A percentile compares a stretch with the other conserved stretches of the same genome.
These are phyloP conservation scores for Boletellus ananas DNA, from an alignment of 768 basidiomycete species.

Conservation along the genomic window DNA sequence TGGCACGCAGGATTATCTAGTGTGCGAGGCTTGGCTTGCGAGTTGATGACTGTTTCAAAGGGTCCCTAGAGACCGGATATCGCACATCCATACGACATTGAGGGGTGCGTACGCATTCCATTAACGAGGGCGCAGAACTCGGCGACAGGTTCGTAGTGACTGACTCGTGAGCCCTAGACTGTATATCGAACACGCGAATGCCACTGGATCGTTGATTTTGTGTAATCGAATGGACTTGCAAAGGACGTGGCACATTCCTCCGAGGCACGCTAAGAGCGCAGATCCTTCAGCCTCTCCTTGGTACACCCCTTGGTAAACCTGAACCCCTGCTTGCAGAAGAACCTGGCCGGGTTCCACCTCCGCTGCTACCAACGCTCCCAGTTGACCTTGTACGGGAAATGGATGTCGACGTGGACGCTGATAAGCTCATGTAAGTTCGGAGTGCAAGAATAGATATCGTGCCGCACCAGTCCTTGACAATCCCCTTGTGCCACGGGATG, in stretches of 20 bases:
- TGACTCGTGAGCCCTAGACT: not conserved
- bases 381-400: conserved; percentile 24
- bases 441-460: not conserved
- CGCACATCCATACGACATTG: conserved; percentile 3
- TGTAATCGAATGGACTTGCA: not conserved
- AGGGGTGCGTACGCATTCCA: conserved; percentile 5
- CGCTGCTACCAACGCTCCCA: conserved; percentile 16
- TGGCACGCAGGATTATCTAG: too few species aligned
- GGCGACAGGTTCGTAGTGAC: not conserved
- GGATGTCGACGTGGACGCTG: conserved; percentile 16
- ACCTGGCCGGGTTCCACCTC: conserved; percentile 20
- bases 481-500: conserved; percentile 44
- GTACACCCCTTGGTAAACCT: conserved; percentile 21
- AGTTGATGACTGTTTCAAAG: not conserved
- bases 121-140: not conserved
- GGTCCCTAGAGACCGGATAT: not conserved
- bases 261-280: not conserved
- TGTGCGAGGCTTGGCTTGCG: not conserved
- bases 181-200: not conserved
- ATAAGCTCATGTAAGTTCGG: conserved; percentile 1
- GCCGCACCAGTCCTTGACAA: conserved; percentile 37
- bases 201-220: not conserved
- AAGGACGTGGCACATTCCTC: not conserved
- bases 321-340: conserved; percentile 26
- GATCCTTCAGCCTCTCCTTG: conserved; percentile 22